Percentiles rank a stretch among this genome's conserved stretches.
Evolutionary conservation across 31 red algal genomes (phyloP).

Genomic region (Pterothamnion heteromorphum): DNA sequence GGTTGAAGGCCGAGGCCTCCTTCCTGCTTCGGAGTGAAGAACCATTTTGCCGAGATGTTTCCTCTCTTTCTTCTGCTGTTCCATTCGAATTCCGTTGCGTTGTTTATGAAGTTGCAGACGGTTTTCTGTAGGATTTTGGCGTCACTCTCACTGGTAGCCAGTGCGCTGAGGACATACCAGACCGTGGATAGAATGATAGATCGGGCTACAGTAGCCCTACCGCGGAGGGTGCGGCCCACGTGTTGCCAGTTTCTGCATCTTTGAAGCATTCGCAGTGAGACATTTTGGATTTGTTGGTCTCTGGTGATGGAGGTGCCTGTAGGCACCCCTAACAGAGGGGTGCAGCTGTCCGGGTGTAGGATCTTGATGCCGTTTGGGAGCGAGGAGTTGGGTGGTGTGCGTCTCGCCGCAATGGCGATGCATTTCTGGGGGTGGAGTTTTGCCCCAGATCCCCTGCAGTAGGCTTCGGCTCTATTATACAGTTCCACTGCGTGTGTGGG

Average conservation of each 20-base stretch:
- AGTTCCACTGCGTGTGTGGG: neutral
- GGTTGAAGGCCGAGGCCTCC: neutral
- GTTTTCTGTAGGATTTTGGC: neutral
- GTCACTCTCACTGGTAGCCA: neutral
- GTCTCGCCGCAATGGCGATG: neutral
- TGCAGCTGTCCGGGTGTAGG: neutral
- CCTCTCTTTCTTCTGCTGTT: neutral
- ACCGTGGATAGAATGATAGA: neutral
- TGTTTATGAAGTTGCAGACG: neutral
- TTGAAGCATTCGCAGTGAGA: neutral
- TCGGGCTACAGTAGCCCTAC: neutral
- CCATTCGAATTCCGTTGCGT: neutral
- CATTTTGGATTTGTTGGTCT: neutral
- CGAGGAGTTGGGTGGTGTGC: neutral
- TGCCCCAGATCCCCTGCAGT: neutral
- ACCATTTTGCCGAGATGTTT: neutral
- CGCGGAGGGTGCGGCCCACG: neutral
- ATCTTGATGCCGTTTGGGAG: neutral
- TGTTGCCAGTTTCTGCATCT: neutral
- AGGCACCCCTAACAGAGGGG: neutral
- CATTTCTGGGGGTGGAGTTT: neutral
- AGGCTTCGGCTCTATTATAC: neutral
- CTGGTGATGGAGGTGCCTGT: neutral
- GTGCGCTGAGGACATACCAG: neutral
- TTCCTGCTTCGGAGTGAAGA: neutral